Conservation (phyloP, 1,139 yeast genomes). For the Protomyces arabidopsidicola region DNA sequence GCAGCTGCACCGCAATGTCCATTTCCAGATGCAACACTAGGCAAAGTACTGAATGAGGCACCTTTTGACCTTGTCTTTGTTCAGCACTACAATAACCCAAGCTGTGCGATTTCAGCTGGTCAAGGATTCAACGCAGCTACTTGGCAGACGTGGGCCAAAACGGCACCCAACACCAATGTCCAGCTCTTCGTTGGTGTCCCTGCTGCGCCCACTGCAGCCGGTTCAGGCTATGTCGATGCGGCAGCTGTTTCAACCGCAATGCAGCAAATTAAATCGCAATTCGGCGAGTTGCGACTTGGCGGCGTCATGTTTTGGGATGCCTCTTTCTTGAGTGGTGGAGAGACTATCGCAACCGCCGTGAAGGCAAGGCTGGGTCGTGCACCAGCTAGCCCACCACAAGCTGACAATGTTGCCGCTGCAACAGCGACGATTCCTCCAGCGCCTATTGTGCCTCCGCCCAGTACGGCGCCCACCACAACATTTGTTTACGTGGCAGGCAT, state of each 20-base stretch:
- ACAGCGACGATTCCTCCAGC: conserved; percentile 27
- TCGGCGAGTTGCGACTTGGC: not conserved
- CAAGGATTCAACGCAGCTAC: conserved; percentile 71
- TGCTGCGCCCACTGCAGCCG: conserved; percentile 61
- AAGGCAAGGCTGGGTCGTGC: not conserved
- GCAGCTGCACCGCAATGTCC: conserved; percentile 96
- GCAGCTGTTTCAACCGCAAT: not conserved
- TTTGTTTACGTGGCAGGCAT: conserved; percentile 11
- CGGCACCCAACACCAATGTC: conserved; percentile 60
- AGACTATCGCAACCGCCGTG: not conserved
- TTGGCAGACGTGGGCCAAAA: conserved; percentile 69
- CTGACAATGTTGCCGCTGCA: not conserved
- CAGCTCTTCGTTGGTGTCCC: conserved; percentile 69
- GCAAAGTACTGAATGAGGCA: conserved; percentile 57
- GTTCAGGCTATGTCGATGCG: conserved; percentile 5
- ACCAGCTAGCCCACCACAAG: not conserved
- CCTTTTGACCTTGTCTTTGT: conserved; percentile 78
- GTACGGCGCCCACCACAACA: conserved; percentile 44
- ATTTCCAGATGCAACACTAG: conserved; percentile 80
- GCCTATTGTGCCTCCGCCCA: conserved; percentile 47
- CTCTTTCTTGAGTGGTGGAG: not conserved
- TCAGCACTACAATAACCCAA: conserved; percentile 20
- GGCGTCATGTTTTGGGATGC: conserved; percentile 26
- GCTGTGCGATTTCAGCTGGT: conserved; percentile 26
- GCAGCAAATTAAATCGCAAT: not conserved